These are phyloP conservation scores for Pseudofabraea citricarpa DNA, from an alignment of 2,329 filamentous ascomycete genomes.

Conservation along the genomic window DNA sequence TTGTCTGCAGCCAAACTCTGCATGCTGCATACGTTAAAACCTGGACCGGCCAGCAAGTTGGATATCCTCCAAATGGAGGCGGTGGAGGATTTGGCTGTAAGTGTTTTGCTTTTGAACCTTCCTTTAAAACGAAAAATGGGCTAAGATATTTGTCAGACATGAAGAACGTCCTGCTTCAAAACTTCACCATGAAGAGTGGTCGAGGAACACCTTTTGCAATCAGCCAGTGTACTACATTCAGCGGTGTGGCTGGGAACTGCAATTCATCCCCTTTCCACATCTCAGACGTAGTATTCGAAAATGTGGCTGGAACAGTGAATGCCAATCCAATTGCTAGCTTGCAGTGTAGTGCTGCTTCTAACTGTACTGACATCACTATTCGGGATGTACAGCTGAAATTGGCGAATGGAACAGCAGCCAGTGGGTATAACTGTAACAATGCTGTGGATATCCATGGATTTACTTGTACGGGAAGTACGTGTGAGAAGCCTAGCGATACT, in stretches of 20 bases:
- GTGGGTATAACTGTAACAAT: constrained; percentile 24
- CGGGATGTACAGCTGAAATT: constrained; percentile 14
- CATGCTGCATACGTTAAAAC: constrained; percentile 51
- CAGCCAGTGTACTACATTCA: constrained; percentile 34
- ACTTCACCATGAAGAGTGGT: constrained; percentile 22
- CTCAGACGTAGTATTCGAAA: constrained; percentile 22
- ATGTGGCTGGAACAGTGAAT: constrained; percentile 15
- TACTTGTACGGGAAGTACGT: constrained; percentile 20
- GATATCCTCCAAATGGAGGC: constrained; percentile 52
- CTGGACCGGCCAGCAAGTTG: constrained; percentile 46
- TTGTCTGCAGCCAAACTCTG: constrained; percentile 38
- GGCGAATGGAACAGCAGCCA: constrained; percentile 15
- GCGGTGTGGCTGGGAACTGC: constrained; percentile 30
- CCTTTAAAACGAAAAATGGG: background rate
- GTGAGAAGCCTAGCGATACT: background rate
- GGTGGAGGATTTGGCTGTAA: constrained; percentile 47
- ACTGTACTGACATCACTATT: constrained; percentile 22
- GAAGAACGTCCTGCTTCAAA: constrained; percentile 21
- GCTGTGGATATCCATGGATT: constrained; percentile 17
- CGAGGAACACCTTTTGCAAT: constrained; percentile 29
- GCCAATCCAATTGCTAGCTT: constrained; percentile 21
- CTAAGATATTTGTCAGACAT: background rate
- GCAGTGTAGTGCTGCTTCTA: constrained; percentile 27
- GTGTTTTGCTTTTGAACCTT: background rate
- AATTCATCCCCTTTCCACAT: constrained; percentile 35